phyloP scores from a whole-genome alignment of 192 early-diverging fungal species.

The Coemansia sp. region DNA sequence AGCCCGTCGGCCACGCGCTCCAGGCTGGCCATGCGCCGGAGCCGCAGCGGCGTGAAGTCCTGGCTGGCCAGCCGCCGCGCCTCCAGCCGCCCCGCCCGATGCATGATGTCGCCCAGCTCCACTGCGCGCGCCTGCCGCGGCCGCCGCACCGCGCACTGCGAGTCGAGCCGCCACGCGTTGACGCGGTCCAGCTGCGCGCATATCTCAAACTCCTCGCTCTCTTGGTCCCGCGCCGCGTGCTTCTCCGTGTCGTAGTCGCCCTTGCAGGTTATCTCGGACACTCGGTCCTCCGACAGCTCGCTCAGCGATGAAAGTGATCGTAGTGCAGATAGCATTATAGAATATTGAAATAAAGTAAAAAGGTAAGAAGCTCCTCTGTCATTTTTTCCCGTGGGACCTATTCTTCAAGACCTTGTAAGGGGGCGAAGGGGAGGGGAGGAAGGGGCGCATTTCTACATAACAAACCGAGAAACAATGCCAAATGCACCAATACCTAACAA shows the following conservation, averaged over 20 bases:
- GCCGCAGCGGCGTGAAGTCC: slow-evolving; percentile 25
- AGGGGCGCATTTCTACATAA: not conserved
- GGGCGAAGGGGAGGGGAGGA: not conserved
- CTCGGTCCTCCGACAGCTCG: slow-evolving; percentile 1
- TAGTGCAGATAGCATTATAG: slow-evolving; percentile 1
- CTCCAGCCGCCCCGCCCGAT: slow-evolving; percentile 23
- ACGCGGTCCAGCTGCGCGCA: slow-evolving; percentile 34
- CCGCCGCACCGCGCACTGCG: slow-evolving; percentile 22
- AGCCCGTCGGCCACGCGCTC: slow-evolving; percentile 16
- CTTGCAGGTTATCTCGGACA: not conserved
- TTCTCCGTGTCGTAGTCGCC: not conserved
- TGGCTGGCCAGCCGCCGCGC: slow-evolving; percentile 35
- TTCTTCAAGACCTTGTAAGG: not conserved
- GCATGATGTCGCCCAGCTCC: slow-evolving; percentile 40
- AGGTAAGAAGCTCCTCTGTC: not conserved
- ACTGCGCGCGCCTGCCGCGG: slow-evolving; percentile 5
- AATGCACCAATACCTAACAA: not conserved
- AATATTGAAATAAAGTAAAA: not conserved
- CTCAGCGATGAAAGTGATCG: slow-evolving; percentile 6
- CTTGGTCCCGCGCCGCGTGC: not conserved
- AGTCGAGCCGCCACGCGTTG: slow-evolving; percentile 27
- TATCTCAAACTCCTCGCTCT: slow-evolving; percentile 18
- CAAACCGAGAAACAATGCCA: not conserved
- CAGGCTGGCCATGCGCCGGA: slow-evolving; percentile 23
- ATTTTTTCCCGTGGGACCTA: not conserved